Evolutionary conservation across 1,284 basidiomycete genomes (phyloP).

Genomic region (Sporisorium sorghi): DNA sequence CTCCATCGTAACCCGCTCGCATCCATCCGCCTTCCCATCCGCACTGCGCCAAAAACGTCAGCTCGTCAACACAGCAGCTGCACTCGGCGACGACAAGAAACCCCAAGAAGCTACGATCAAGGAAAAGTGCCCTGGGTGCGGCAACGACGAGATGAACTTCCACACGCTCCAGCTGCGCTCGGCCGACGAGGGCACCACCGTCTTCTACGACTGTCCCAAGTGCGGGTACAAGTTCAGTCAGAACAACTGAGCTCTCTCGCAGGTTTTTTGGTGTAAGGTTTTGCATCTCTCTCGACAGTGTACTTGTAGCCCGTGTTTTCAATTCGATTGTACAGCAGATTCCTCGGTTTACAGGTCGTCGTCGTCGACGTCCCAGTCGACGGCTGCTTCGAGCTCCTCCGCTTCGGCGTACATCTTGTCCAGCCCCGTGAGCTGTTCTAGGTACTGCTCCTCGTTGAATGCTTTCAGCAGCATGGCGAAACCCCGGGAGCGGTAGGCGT

Average conservation of each 20-base stretch:
- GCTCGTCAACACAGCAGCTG: conserved; percentile 74
- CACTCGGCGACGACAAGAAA: conserved; percentile 37
- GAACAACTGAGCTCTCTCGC: conserved; percentile 46
- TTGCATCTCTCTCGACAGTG: conserved; percentile 23
- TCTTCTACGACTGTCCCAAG: conserved; percentile 69
- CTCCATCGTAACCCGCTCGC: conserved; percentile 87
- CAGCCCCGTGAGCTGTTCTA: conserved; percentile 86
- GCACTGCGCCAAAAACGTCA: conserved; percentile 87
- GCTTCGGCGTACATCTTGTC: conserved; percentile 73
- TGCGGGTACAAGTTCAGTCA: conserved; percentile 69
- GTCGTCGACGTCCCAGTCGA: conserved; percentile 58
- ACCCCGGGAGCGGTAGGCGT: conserved; percentile 74
- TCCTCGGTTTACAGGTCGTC: conserved; percentile 29
- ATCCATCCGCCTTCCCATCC: conserved; percentile 93
- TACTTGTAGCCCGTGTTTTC: conserved; percentile 25
- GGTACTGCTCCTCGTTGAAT: conserved; percentile 82
- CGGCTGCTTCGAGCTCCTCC: conserved; percentile 50
- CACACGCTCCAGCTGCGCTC: conserved; percentile 71
- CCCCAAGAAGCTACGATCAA: conserved; percentile 76
- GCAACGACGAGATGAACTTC: conserved; percentile 71
- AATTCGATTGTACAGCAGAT: conserved; percentile 13
- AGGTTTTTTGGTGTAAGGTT: not conserved
- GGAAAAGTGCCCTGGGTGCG: conserved; percentile 92
- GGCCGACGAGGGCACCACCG: conserved; percentile 70
- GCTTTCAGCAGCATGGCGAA: conserved; percentile 83